These are phyloP conservation scores for Dactylellina cionopaga DNA, from an alignment of 2,329 filamentous ascomycete genomes.

Conservation along the genomic window DNA sequence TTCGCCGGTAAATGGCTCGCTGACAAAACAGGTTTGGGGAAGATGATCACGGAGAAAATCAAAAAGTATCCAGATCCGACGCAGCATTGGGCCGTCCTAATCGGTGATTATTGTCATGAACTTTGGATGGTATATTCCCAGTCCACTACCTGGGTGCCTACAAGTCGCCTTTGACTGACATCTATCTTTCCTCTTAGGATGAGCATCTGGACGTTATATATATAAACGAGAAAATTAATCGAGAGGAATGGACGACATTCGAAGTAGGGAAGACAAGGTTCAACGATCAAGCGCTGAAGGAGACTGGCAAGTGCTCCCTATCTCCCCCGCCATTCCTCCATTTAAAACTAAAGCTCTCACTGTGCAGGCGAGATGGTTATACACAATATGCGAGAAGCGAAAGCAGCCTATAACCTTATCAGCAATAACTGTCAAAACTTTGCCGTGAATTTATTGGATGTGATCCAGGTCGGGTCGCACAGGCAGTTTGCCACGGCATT, in stretches of 20 bases:
- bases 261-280: slow-evolving; percentile 67
- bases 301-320: slow-evolving; percentile 62
- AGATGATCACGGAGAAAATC: slow-evolving; percentile 68
- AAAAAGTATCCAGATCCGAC: slow-evolving; percentile 69
- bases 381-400: slow-evolving; percentile 64
- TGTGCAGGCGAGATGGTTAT: slow-evolving; percentile 66
- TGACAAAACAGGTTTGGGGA: slow-evolving; percentile 67
- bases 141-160: too few species aligned
- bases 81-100: slow-evolving; percentile 70
- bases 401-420: slow-evolving; percentile 69
- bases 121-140: slow-evolving; percentile 72
- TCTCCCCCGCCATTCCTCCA: background rate
- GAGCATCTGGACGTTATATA: slow-evolving; percentile 69
- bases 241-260: slow-evolving; percentile 66
- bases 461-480: slow-evolving; percentile 66
- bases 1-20: slow-evolving; percentile 70
- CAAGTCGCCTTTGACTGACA: background rate
- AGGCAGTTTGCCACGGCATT: slow-evolving; percentile 68
- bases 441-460: slow-evolving; percentile 66
- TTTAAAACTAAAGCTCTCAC: slow-evolving; percentile 7
- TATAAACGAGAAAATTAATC: slow-evolving; percentile 65
- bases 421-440: slow-evolving; percentile 72
- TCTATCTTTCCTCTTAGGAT: slow-evolving; percentile 60
- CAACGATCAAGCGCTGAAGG: slow-evolving; percentile 67
- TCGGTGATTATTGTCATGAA: slow-evolving; percentile 68